phyloP scores from a whole-genome alignment of 495 filamentous ascomycete species.

The Trichoderma reesei region DNA sequence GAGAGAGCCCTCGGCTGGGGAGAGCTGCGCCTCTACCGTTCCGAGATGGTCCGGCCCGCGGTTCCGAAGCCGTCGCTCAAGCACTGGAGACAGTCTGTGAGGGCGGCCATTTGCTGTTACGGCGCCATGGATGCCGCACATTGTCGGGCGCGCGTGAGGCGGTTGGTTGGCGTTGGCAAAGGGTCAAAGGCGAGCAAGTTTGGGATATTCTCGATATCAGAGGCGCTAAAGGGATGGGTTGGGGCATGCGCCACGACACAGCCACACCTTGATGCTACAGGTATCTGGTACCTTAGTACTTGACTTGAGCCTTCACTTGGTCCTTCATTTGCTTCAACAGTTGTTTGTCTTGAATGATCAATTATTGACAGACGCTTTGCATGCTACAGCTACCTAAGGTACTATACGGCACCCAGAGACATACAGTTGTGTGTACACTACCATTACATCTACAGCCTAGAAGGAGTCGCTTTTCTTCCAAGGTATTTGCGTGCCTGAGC shows the following conservation, averaged over 20 bases:
- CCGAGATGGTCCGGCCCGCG: slow-evolving; percentile 46
- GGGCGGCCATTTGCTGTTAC: slow-evolving; percentile 19
- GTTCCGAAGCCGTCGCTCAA: slow-evolving; percentile 26
- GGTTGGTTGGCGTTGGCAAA: not conserved
- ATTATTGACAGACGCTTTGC: too few relatives aligned
- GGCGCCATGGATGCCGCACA: slow-evolving; percentile 40
- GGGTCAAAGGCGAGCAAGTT: not conserved
- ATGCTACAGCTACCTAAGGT: too few relatives aligned
- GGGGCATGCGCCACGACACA: too few relatives aligned
- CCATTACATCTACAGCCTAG: not conserved
- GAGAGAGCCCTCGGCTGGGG: slow-evolving; percentile 14
- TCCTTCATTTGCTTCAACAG: too few relatives aligned
- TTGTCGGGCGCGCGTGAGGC: slow-evolving; percentile 15
- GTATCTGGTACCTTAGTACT: too few relatives aligned
- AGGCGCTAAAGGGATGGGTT: not conserved
- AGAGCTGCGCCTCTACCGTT: slow-evolving; percentile 22
- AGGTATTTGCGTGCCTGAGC: not conserved
- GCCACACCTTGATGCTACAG: too few relatives aligned
- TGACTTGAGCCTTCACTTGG: too few relatives aligned
- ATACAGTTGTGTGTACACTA: too few relatives aligned
- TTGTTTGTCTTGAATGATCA: too few relatives aligned
- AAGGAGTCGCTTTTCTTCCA: not conserved
- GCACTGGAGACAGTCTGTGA: slow-evolving; percentile 20
- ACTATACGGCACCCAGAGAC: too few relatives aligned
- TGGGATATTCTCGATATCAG: not conserved